Evolutionary conservation across 2,329 filamentous ascomycete genomes (phyloP), one percentile per base, ranked within the genome.

Genomic region (Hymenoscyphus fructigenus): DNA sequence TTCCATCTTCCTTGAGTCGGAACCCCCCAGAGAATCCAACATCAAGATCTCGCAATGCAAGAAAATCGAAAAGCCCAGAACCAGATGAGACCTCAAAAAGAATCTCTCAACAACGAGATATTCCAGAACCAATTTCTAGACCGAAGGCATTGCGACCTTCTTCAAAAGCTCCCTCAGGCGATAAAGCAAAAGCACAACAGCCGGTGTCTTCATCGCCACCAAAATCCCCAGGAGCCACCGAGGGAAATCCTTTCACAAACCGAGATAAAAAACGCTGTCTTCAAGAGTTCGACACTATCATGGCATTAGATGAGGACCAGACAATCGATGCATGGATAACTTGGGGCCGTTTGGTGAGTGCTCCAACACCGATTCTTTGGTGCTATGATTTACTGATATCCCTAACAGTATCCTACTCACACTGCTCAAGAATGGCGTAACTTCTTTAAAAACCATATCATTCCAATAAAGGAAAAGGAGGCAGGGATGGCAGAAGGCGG

Each of bases 371-470:
- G 1, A 50, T 47, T 1, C 17, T n/a, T 10, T n/a, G 44, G 50
- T 62, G 41, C 38, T 29, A 23, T 60, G 34, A 20, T 41, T 62
- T 23, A 23, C 59, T 64, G 50, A 68, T 14, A 34, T 29, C 17
- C 2, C 56, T 10, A 17, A 15, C 59, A 76, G 74, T 34, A 75
- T 63, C 64, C 66, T 20, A 64, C 47, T 20, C 75, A 76, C 59
- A 72, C 72, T 26, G 67, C 74, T 20, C 72, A 75, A 66, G 71
- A 76, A 66, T 76, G 75, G 75, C 66, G 65, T 10, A 74, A 72
- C 28, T 68, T 70, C 58, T 76, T 75, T 47, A 60, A 63, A 12
- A 67, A 73, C 36, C 63, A 68, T 53, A 64, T 75, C 20, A 57
- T 59, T 29, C 69, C 69, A 47, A 62, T 28, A 17, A 66, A 58